A percentile compares a stretch with the other conserved stretches of the same genome.
These are phyloP conservation scores for Diaporthe sp. DNA, from an alignment of 2,329 filamentous ascomycete genomes.

Conservation along the genomic window DNA sequence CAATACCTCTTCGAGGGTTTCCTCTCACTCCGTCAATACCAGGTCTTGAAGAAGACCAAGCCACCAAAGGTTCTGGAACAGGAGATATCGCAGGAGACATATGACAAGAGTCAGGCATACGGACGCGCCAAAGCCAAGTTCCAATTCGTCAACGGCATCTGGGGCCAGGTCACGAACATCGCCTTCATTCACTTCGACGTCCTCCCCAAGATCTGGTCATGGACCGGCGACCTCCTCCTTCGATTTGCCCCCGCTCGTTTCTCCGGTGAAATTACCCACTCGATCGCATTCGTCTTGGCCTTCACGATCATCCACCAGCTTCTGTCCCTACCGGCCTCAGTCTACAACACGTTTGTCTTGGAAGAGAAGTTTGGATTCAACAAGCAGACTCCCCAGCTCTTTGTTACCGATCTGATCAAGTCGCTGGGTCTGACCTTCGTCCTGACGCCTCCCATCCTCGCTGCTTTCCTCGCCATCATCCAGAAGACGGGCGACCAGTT, in stretches of 20 bases:
- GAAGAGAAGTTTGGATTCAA: constrained; percentile 99
- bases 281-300: constrained; percentile 89
- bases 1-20: constrained; percentile 93
- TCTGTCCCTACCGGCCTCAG: constrained; percentile 82
- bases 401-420: constrained; percentile 92
- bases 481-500: constrained; percentile 94
- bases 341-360: constrained; percentile 96
- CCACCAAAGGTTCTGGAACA: constrained; percentile 89
- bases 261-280: constrained; percentile 93
- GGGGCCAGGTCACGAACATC: constrained; percentile 88
- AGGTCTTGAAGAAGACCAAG: constrained; percentile 82
- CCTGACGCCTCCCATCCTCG: constrained; percentile 88
- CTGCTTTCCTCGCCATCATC: constrained; percentile 93
- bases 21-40: constrained; percentile 91
- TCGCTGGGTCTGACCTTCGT: constrained; percentile 84
- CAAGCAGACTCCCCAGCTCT: constrained; percentile 93
- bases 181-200: constrained; percentile 92
- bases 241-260: constrained; percentile 83
- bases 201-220: constrained; percentile 89
- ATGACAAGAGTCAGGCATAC: constrained; percentile 95
- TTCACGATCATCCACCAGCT: constrained; percentile 87
- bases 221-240: constrained; percentile 81
- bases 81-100: constrained; percentile 90
- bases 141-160: constrained; percentile 83
- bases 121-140: constrained; percentile 96